Evolutionary conservation across 2,329 filamentous ascomycete genomes (phyloP), one percentile per base, ranked within the genome.

Genomic region (Nothophaeocryptopus gaeumannii): DNA sequence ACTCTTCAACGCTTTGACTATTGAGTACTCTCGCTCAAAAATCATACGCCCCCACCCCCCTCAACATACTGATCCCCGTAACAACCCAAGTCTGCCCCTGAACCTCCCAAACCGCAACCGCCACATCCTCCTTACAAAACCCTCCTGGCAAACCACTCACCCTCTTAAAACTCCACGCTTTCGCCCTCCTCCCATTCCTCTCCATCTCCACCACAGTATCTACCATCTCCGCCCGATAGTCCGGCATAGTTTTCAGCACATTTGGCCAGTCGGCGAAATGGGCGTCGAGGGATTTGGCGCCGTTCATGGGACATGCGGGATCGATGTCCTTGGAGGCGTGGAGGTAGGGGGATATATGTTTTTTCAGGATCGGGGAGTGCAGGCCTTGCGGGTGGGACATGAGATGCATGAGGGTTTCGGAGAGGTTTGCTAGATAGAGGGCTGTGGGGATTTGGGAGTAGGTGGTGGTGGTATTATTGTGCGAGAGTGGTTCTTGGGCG

Each of bases 111-210:
- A 30, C 31, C 43, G 32, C 35, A 11, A 26, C 37, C 30, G 33
- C 26, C 5, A 45, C 43, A 7, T 20, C n/a, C 20, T 45, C 43
- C 8, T 36, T 45, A 38, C 16, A 38, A 3, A 38, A 7, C n/a
- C 43, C 43, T 29, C 33, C 43, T 2, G 43, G 43, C 9, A 45
- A 10, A 7, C 43, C 43, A 14, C 33, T 26, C 10, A 45, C 33
- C 15, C 35, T 29, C 13, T 45, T 45, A 12, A 45, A 37, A 11
- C 15, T 29, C 43, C 43, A 45, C 15, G 26, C 26, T 20, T 36
- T 38, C 5, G 43, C 43, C 14, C 35, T 45, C 43, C 26, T n/a
- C n/a, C 43, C 43, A n/a, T 45, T 45, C 34, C 26, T 35, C 26
- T 45, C 29, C 5, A 45, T 33, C n/a, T 45, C 34, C 5, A 36